phyloP scores from a whole-genome alignment of 768 basidiomycete species.

The Mycena sanguinolenta region DNA sequence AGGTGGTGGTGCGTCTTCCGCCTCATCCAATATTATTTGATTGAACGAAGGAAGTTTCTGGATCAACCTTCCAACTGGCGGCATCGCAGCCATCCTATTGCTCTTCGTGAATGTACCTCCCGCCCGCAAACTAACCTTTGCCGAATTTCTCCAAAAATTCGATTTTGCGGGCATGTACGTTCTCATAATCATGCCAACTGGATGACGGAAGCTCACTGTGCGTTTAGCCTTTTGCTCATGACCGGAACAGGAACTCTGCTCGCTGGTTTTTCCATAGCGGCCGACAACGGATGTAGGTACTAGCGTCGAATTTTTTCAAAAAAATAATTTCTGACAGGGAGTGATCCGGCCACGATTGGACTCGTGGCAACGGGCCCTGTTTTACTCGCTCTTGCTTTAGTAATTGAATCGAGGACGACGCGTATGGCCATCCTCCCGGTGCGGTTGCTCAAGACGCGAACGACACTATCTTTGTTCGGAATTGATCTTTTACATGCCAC shows the following conservation, averaged over 20 bases:
- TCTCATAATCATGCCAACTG: background rate
- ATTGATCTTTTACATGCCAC: slow-evolving; percentile 18
- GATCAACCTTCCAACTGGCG: slow-evolving; percentile 26
- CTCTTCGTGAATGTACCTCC: slow-evolving; percentile 27
- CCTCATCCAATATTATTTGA: background rate
- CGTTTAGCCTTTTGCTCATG: slow-evolving; percentile 19
- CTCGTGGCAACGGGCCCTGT: slow-evolving; percentile 18
- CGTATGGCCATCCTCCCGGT: slow-evolving; percentile 32
- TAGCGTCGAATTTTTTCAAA: background rate
- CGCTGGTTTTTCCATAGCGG: slow-evolving; percentile 25
- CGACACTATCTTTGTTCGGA: slow-evolving; percentile 28
- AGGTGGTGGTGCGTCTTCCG: slow-evolving; percentile 19
- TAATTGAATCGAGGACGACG: slow-evolving; percentile 22
- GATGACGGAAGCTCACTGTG: background rate
- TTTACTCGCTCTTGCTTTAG: slow-evolving; percentile 9
- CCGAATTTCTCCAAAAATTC: slow-evolving; percentile 24
- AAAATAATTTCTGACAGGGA: slow-evolving; percentile 3
- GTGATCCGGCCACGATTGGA: slow-evolving; percentile 13
- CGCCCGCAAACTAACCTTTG: slow-evolving; percentile 13
- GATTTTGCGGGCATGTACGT: slow-evolving; percentile 29
- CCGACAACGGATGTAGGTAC: slow-evolving; percentile 23
- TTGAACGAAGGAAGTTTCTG: slow-evolving; percentile 18
- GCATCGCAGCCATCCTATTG: slow-evolving; percentile 19
- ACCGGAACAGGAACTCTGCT: slow-evolving; percentile 22
- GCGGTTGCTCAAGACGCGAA: slow-evolving; percentile 25